Evolutionary conservation across 768 basidiomycete species (phyloP), one percentile per base, ranked within the genome.

Genomic region (Gloeophyllum trabeum): DNA sequence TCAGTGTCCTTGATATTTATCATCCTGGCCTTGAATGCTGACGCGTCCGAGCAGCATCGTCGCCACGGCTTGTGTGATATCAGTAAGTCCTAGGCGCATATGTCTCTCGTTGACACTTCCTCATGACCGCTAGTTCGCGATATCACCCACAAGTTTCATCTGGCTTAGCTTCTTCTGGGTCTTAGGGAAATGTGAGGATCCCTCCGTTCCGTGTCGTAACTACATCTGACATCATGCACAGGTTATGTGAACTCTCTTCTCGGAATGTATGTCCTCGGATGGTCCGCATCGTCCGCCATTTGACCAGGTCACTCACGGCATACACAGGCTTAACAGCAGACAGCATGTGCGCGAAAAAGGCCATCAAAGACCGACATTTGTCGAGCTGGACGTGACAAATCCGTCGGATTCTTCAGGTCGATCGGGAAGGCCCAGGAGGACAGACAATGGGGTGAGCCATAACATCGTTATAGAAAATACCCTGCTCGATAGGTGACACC

Each of bases 11-110:
- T 3, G 3, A 6, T 5, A 10, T 7, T 23, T 12, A 34, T 21
- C 1, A 5, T 20, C 6, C 28, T 20, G 3, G 0, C 19, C 36
- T 32, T 13, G 18, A 14, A 18, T 10, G 28, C 10, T 10, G 28
- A 32, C 28, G 28, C 16, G n/a, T n/a, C n/a, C n/a, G n/a, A 10
- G 6, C 32, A 56, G 55, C 19, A 28, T 54, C 23, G 41, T 56
- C 25, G 49, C 46, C 2, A 46, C 42, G 4, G 43, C 38, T n/a
- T 35, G 34, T 5, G 44, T 50, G 23, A 39, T 54, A 19, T 24
- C 43, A 4, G 52, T 55, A 40, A 32, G 48, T 24, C 0, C 20
- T 28, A 12, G 6, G 1, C 12, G 4, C 18, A n/a, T n/a, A n/a
- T 39, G 19, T 25, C 28, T 21, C 18, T 18, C n/a, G 6, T 16